Percentiles rank a stretch among this genome's conserved stretches.
Evolutionary conservation across 208 protist species (phyloP).

Genomic region (Spongospora subterranea): DNA sequence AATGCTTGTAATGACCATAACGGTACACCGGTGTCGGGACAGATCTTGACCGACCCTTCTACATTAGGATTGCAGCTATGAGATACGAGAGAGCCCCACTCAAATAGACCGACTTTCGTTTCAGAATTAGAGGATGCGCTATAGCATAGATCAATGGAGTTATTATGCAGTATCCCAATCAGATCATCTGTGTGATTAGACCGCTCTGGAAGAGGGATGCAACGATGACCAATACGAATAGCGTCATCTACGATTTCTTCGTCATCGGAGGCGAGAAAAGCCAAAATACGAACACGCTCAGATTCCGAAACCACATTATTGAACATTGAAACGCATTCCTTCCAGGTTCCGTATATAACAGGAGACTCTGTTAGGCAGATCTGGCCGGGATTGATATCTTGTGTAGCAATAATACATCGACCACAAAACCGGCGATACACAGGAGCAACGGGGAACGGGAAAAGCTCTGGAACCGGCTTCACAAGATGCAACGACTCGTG

Average conservation of each 20-base stretch:
- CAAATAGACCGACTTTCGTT: not conserved
- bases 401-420: not conserved
- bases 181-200: not conserved
- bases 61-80: conserved; percentile 35
- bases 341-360: conserved; percentile 3
- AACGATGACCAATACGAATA: not conserved
- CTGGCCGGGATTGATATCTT: conserved; percentile 3
- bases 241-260: not conserved
- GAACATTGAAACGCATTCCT: not conserved
- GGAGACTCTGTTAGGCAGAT: not conserved
- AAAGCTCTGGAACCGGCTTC: not conserved
- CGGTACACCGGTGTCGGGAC: too few species aligned
- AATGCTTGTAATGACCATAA: not conserved
- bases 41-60: not conserved
- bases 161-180: conserved; percentile 43
- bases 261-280: not conserved
- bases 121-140: too few species aligned
- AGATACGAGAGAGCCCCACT: not conserved
- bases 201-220: not conserved
- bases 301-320: not conserved
- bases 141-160: conserved; percentile 39
- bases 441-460: not conserved
- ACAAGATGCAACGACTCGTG: not conserved
- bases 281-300: not conserved
- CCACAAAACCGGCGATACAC: not conserved